Evolutionary conservation across 345 rosid genomes (phyloP).

Genomic region (Clausena lansium): DNA sequence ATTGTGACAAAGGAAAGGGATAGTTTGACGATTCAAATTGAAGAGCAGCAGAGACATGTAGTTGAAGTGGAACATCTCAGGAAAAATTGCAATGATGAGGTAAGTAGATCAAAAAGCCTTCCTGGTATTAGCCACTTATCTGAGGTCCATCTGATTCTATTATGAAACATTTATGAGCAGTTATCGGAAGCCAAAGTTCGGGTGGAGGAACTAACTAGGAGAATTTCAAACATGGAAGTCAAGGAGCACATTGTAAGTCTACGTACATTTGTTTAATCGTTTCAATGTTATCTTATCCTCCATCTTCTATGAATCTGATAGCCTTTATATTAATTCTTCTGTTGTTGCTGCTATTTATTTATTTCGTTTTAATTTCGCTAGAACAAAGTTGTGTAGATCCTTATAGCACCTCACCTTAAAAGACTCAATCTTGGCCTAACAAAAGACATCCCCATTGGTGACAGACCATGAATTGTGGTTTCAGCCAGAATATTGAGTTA

Average conservation of each 20-base stretch:
- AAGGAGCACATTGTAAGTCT: slow-evolving; percentile 13
- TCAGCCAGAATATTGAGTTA: no score
- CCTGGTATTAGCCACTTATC: background rate
- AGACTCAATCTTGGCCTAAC: no score
- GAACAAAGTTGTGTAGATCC: no score
- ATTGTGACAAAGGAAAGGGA: slow-evolving; percentile 35
- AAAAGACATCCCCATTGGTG: no score
- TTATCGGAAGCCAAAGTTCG: slow-evolving; percentile 35
- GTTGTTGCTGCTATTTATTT: no score
- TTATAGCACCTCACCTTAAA: no score
- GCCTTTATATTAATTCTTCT: background rate
- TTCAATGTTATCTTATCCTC: background rate
- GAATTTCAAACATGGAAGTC: slow-evolving; percentile 43
- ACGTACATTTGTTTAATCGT: background rate
- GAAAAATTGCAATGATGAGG: slow-evolving; percentile 25
- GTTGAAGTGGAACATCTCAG: slow-evolving; percentile 22
- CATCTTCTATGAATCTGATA: background rate
- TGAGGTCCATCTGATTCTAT: background rate
- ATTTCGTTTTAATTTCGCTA: no score
- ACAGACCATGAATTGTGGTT: no score
- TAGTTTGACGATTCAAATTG: slow-evolving; percentile 26
- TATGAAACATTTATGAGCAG: slow-evolving; percentile 29
- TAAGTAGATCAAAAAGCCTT: slow-evolving; percentile 14
- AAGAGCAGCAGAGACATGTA: slow-evolving; percentile 24
- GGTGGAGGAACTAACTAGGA: slow-evolving; percentile 36